A percentile compares a stretch with the other conserved stretches of the same genome.
Evolutionary conservation across 1,284 basidiomycete species (phyloP).

Genomic region (Malassezia cuniculi): DNA sequence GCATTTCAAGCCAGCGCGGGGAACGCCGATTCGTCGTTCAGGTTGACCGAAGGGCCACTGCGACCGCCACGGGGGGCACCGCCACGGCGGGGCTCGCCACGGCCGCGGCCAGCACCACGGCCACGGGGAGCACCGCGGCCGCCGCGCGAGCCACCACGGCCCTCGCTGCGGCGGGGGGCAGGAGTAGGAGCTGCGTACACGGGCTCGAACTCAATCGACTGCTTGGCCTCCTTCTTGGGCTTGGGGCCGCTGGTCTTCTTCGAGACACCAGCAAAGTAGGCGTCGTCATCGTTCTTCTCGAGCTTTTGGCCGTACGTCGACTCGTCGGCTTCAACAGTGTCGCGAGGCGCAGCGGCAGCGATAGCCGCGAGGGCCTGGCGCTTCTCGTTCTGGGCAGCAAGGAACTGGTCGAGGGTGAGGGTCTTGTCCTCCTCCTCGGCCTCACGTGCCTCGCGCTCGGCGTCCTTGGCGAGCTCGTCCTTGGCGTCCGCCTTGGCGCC

Average conservation of each 20-base stretch:
- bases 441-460: constrained; percentile 45
- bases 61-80: constrained; percentile 24
- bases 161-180: neutral
- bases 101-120: constrained; percentile 25
- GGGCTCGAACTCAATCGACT: constrained; percentile 39
- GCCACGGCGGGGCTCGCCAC: constrained; percentile 21
- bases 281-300: constrained; percentile 28
- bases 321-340: constrained; percentile 27
- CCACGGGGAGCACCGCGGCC: constrained; percentile 13
- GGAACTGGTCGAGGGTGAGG: constrained; percentile 65
- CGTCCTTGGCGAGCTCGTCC: constrained; percentile 23
- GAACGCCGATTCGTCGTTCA: constrained; percentile 41
- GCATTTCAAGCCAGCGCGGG: constrained; percentile 32
- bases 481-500: constrained; percentile 15
- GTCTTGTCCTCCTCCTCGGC: constrained; percentile 85
- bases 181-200: constrained; percentile 29
- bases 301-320: constrained; percentile 33
- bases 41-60: constrained; percentile 53
- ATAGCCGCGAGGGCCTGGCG: constrained; percentile 32
- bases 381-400: constrained; percentile 55
- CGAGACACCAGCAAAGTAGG: constrained; percentile 34
- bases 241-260: constrained; percentile 21
- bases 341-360: constrained; percentile 22
- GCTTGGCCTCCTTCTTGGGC: constrained; percentile 30
- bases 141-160: constrained; percentile 8